Evolutionary conservation across 2,329 filamentous ascomycete species (phyloP).

Genomic region (Akanthomyces muscarius): DNA sequence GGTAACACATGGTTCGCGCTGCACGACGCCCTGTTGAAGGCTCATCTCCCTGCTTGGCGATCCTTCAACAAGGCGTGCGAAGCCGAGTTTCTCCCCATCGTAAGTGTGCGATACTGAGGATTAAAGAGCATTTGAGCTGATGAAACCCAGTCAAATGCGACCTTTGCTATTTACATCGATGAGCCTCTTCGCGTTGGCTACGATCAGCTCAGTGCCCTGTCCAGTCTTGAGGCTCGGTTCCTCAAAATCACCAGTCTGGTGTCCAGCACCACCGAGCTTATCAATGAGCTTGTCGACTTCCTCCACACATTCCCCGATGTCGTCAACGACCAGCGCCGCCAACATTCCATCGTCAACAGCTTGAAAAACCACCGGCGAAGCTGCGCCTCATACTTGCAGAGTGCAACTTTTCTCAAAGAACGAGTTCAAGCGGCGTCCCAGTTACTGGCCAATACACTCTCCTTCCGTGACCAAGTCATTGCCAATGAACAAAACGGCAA

Average conservation of each 20-base stretch:
- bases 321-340: background rate
- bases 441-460: conserved; percentile 27
- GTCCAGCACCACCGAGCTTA: conserved; percentile 20
- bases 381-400: conserved; percentile 21
- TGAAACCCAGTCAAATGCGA: conserved; percentile 22
- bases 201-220: conserved; percentile 25
- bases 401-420: conserved; percentile 24
- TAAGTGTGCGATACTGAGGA: conserved; percentile 13
- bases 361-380: conserved; percentile 20
- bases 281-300: conserved; percentile 22
- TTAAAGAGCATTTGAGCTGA: background rate
- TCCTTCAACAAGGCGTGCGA: conserved; percentile 25
- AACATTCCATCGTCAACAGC: background rate
- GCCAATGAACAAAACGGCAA: conserved; percentile 30
- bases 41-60: conserved; percentile 26
- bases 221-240: conserved; percentile 26
- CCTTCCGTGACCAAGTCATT: conserved; percentile 28
- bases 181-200: conserved; percentile 27
- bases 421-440: conserved; percentile 26
- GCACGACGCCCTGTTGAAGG: conserved; percentile 23
- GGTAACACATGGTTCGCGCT: conserved; percentile 19
- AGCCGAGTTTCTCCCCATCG: conserved; percentile 24
- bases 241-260: conserved; percentile 24
- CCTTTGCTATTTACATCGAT: conserved; percentile 28
- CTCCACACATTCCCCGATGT: background rate